phyloP scores from a whole-genome alignment of 352 stramenopile species.

The Thraustochytrium sp. region DNA sequence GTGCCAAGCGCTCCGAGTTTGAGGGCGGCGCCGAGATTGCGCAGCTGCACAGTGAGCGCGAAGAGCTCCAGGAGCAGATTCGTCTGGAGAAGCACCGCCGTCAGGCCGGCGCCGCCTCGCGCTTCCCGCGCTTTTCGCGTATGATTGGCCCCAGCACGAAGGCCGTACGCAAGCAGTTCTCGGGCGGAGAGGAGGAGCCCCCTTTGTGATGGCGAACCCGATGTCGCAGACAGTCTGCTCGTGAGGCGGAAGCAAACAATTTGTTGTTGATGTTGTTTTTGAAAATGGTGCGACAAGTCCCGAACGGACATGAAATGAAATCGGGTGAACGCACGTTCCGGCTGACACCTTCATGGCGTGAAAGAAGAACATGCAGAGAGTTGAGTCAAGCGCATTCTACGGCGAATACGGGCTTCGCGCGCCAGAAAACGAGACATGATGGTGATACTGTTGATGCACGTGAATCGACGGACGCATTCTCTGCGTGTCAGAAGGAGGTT shows the following conservation, averaged over 20 bases:
- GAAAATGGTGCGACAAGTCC: no score
- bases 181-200: not conserved
- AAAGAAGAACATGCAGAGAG: no score
- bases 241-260: not conserved
- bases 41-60: not conserved
- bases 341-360: no score
- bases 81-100: conserved; percentile 12
- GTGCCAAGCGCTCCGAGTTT: not conserved
- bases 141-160: not conserved
- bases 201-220: not conserved
- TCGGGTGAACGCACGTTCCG: no score
- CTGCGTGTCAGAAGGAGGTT: not conserved
- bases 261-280: no score
- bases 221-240: not conserved
- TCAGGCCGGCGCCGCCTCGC: not conserved
- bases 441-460: no score
- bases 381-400: no score
- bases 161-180: not conserved
- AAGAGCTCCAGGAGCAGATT: conserved; percentile 30
- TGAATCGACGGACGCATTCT: not conserved
- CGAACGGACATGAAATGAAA: no score
- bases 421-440: no score
- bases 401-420: no score
- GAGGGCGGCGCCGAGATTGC: not conserved
- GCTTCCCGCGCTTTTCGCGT: not conserved